These are phyloP conservation scores for Cicer pinnatifidum DNA, from an alignment of 306 rosid species.

Conservation along the genomic window DNA sequence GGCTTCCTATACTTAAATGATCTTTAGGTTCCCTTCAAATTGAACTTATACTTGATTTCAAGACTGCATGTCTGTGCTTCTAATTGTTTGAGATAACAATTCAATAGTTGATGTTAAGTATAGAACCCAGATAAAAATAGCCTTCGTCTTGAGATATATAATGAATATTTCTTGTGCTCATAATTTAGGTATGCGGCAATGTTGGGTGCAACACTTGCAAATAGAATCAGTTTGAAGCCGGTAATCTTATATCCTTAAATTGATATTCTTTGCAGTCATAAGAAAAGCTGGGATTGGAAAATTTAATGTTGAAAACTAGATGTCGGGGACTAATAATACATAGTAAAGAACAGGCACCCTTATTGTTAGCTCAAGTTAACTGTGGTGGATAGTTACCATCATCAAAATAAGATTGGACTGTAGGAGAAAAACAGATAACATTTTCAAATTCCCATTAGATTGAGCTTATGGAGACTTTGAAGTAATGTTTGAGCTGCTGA, in stretches of 20 bases:
- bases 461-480: constrained; percentile 27
- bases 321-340: constrained; percentile 19
- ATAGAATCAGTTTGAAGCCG: constrained; percentile 71
- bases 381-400: constrained; percentile 15
- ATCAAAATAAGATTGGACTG: constrained; percentile 10
- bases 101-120: constrained; percentile 41
- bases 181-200: constrained; percentile 89
- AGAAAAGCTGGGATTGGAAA: neutral
- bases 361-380: constrained; percentile 22
- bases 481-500: constrained; percentile 6
- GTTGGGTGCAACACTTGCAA: constrained; percentile 78
- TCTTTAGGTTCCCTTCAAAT: constrained; percentile 14
- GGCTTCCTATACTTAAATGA: constrained; percentile 25
- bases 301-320: constrained; percentile 24
- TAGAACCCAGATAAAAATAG: constrained; percentile 27
- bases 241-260: constrained; percentile 50
- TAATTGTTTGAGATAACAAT: constrained; percentile 35
- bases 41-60: constrained; percentile 30
- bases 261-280: constrained; percentile 28
- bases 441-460: constrained; percentile 21
- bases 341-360: constrained; percentile 19
- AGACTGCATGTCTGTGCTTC: constrained; percentile 26
- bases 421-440: neutral
- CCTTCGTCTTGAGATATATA: constrained; percentile 36
- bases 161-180: constrained; percentile 36